Evolutionary conservation across 257 asterid genomes (phyloP), one percentile per base, ranked within the genome.

Genomic region (Solanum stenotomum): DNA sequence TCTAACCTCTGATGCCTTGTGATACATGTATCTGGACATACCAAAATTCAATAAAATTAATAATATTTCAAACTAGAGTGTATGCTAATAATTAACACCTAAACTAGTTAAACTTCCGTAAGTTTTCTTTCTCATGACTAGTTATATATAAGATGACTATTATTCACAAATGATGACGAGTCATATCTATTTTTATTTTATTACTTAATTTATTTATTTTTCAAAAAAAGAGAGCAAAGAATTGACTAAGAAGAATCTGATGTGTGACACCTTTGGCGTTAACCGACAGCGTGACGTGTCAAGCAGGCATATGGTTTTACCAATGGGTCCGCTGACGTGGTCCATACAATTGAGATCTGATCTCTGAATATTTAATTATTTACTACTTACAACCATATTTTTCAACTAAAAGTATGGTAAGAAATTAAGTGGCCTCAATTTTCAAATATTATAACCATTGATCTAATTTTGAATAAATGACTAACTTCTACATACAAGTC

Each of bases 201-300:
- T 5, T 49, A 49, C 59, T 44, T 12, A 40, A 1, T 4, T 31
- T 31, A 31, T 1, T 44, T 4, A 1, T 4, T 46, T 46, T 13
- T 4, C 6, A 4, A 46, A 46, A 7, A 20, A 56, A 5, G 3
- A 6, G 3, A 3, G 1, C 25, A 8, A 59, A 65, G 7, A 63
- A n/a, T 63, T 63, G 71, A 23, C 27, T 59, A 13, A 59, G 89
- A 44, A 52, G 74, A 37, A 35, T 37, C 40, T 90, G 89, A 91
- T 92, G 94, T 92, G 91, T 15, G 92, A 87, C 37, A 72, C 61
- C 87, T 37, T 27, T 11, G 12, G 27, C 70, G 83, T 68, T 49
- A 71, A 37, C 82, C 84, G 91, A 90, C 89, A 79, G 85, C 87
- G 52, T 90, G 96, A 91, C 90, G 92, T 93, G 92, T 90, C 91